Evolutionary conservation across 768 basidiomycete species (phyloP), one percentile per base, ranked within the genome.

Genomic region (Podaxis mareebaensis): DNA sequence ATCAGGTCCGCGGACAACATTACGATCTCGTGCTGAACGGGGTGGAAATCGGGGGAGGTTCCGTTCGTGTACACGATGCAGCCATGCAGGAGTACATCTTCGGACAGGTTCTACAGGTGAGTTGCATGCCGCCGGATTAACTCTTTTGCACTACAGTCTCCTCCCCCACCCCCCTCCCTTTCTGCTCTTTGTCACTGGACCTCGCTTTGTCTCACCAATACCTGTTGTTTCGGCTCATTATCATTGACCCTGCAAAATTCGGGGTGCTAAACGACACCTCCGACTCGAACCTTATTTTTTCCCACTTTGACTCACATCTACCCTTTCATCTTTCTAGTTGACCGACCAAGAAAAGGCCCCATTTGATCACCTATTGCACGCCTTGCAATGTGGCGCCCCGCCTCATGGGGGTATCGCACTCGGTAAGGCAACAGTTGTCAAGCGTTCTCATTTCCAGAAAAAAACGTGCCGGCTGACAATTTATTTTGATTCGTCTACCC

Each of bases 1-100:
- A 63, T 44, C 72, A 93, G 90, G 90, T 96, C 69, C 88, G 95
- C 58, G 95, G 95, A 17, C 95, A 98, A 72, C 95, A 98, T 75
- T 98, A 97, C 71, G 95, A 98, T 78, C 87, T 98, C 48, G 95
- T 98, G 30, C 74, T 98, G 66, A 95, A 98, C 74, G 95, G 95
- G 5, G 85, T 90, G 63, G 95, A 98, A 78, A 91, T 98, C 67
- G 95, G 94, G 7, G 95, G 95, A 28, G 95, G 95, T 28, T 94
- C 92, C 44, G 95, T 98, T 65, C 87, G 95, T 70, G 85, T 98
- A 24, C 95, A 98, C 71, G 94, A 96, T 75, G 86, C 91, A 6
- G 74, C 71, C 51, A 89, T 97, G 86, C 95, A 97, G 72, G 90
- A 95, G 66, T 81, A 88, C 74, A 86, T 96, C 65, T 89, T 96